phyloP scores from a whole-genome alignment of 805 yeast species.

The Saccharomycopsis amapae region DNA sequence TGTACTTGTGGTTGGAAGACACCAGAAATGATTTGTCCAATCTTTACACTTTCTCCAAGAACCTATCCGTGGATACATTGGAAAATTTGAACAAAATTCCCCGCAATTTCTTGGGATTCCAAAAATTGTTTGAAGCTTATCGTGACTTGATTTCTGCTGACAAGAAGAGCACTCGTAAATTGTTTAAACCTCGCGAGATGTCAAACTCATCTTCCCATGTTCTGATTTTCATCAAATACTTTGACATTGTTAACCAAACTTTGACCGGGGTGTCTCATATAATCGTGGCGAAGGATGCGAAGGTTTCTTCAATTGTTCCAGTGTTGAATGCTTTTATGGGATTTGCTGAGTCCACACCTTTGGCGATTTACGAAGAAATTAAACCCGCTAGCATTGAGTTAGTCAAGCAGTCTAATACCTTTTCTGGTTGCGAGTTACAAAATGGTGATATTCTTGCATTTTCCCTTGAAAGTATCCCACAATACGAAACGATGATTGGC shows the following conservation, averaged over 20 bases:
- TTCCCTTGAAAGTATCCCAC: constrained; percentile 27
- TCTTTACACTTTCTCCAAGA: constrained; percentile 3
- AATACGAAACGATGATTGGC: background rate
- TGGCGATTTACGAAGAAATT: constrained; percentile 53
- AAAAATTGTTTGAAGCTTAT: constrained; percentile 1
- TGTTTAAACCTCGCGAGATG: background rate
- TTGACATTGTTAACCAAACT: constrained; percentile 47
- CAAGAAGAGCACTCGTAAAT: background rate
- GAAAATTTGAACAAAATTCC: constrained; percentile 4
- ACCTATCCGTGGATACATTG: background rate
- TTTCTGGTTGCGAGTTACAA: constrained; percentile 50
- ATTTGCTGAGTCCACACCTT: constrained; percentile 28
- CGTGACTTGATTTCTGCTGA: constrained; percentile 1
- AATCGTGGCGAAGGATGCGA: constrained; percentile 42
- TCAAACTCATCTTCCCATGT: constrained; percentile 26
- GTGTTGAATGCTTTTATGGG: constrained; percentile 37
- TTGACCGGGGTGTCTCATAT: constrained; percentile 63
- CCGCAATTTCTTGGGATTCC: constrained; percentile 15
- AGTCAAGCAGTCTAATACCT: constrained; percentile 34
- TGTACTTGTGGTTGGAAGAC: constrained; percentile 65
- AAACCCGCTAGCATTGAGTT: constrained; percentile 45
- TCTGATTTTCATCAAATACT: constrained; percentile 53
- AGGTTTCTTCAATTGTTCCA: constrained; percentile 35
- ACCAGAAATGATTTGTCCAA: constrained; percentile 21
- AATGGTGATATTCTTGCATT: constrained; percentile 58